Evolutionary conservation across 1,284 basidiomycete species (phyloP).

Genomic region (Leccinum subatratum): DNA sequence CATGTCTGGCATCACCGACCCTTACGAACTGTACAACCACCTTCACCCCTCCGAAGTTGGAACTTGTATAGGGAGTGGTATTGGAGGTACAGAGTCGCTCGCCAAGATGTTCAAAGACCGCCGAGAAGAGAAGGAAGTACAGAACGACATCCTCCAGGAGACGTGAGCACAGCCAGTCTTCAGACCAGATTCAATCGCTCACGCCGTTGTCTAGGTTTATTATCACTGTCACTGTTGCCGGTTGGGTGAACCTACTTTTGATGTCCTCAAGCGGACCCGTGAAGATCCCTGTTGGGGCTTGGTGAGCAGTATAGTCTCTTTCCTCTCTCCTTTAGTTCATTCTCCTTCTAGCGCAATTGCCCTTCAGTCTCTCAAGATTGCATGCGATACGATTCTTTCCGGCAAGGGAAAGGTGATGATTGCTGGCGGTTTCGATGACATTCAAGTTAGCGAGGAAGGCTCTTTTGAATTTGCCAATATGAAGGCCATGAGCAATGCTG

Average conservation of each 20-base stretch:
- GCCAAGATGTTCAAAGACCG: constrained; percentile 98
- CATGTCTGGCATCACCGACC: constrained; percentile 95
- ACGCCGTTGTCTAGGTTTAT: constrained; percentile 65
- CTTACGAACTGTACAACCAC: constrained; percentile 94
- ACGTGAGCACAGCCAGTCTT: constrained; percentile 54
- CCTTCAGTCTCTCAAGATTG: constrained; percentile 95
- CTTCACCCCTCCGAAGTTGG: constrained; percentile 96
- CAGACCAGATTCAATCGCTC: constrained; percentile 14
- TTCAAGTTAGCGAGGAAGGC: constrained; percentile 95
- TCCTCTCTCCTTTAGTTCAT: constrained; percentile 9
- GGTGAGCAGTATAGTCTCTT: constrained; percentile 46
- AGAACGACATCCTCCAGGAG: constrained; percentile 97
- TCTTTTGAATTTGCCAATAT: constrained; percentile 98
- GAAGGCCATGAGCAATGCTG: constrained; percentile 97
- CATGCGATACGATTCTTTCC: constrained; percentile 89
- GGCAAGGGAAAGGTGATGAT: constrained; percentile 99
- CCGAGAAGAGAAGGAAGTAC: constrained; percentile 93
- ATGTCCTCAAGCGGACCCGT: constrained; percentile 94
- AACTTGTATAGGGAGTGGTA: constrained; percentile 88
- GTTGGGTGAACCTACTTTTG: constrained; percentile 94
- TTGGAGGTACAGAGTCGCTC: constrained; percentile 91
- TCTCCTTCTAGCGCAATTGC: constrained; percentile 76
- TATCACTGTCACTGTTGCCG: constrained; percentile 95
- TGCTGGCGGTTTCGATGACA: constrained; percentile 96
- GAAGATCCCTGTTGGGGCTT: constrained; percentile 98